These are phyloP conservation scores for Aspergillus ustus DNA, from an alignment of 2,329 filamentous ascomycete species.

Conservation along the genomic window DNA sequence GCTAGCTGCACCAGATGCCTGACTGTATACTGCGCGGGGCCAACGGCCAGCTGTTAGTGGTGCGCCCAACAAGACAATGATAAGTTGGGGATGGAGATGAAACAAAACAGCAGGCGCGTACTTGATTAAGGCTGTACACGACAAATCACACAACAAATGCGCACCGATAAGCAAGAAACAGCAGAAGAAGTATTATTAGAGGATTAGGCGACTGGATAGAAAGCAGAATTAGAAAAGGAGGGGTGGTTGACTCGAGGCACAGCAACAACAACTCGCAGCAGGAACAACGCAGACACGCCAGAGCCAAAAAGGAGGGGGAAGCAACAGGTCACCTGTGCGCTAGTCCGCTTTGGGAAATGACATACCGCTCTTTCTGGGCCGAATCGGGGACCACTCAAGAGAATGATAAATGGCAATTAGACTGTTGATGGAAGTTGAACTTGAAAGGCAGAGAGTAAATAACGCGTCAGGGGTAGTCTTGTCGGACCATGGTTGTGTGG, in stretches of 20 bases:
- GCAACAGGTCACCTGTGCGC: constrained; percentile 17
- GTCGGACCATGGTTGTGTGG: constrained; percentile 4
- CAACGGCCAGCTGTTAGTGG: constrained; percentile 11
- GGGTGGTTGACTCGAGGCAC: constrained; percentile 1
- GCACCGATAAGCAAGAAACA: not conserved
- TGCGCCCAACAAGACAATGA: not conserved
- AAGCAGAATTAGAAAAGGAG: constrained; percentile 3
- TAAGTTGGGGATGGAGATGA: constrained; percentile 8
- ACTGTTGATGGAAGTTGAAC: not conserved
- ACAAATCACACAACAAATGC: constrained; percentile 5
- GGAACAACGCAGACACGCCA: constrained; percentile 13
- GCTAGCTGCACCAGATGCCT: constrained; percentile 1
- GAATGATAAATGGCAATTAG: not conserved
- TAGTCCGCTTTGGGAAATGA: constrained; percentile 14
- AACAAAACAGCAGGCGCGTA: constrained; percentile 8
- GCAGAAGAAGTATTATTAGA: constrained; percentile 3
- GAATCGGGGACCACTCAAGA: not conserved
- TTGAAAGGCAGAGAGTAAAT: not conserved
- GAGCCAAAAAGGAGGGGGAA: constrained; percentile 23
- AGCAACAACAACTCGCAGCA: constrained; percentile 5
- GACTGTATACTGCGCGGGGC: constrained; percentile 9
- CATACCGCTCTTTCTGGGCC: not conserved
- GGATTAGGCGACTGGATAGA: constrained; percentile 6
- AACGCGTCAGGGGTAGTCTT: constrained; percentile 13
- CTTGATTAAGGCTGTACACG: constrained; percentile 6